Evolutionary conservation across 2,329 filamentous ascomycete species (phyloP).

Genomic region (Fonsecaea nubica): DNA sequence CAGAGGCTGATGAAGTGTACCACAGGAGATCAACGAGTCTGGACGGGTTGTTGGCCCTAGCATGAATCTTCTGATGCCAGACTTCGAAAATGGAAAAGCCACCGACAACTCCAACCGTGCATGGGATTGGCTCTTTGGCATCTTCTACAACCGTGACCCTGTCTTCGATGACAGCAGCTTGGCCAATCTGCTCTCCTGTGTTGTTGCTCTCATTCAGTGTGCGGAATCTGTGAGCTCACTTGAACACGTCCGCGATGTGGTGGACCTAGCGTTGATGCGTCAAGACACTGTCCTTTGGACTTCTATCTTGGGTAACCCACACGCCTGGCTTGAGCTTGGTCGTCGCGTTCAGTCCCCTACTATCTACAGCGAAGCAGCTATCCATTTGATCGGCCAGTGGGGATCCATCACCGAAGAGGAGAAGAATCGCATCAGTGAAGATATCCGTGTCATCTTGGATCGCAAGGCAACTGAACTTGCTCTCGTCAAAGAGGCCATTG

Average conservation of each 20-base stretch:
- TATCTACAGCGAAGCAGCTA: slow-evolving; percentile 46
- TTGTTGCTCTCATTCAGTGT: slow-evolving; percentile 51
- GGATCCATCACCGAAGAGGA: slow-evolving; percentile 34
- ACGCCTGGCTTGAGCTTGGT: slow-evolving; percentile 55
- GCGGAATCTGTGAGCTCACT: slow-evolving; percentile 56
- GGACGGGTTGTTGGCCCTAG: slow-evolving; percentile 40
- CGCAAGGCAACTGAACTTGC: slow-evolving; percentile 41
- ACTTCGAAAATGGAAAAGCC: slow-evolving; percentile 48
- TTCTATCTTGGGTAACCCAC: slow-evolving; percentile 52
- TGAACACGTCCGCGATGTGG: slow-evolving; percentile 50
- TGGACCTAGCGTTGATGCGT: slow-evolving; percentile 57
- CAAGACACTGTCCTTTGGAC: slow-evolving; percentile 56
- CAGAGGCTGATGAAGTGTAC: slow-evolving; percentile 4
- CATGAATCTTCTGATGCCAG: slow-evolving; percentile 31
- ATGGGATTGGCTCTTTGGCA: slow-evolving; percentile 55
- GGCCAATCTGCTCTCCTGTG: slow-evolving; percentile 48
- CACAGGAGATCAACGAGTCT: slow-evolving; percentile 46
- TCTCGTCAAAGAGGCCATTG: slow-evolving; percentile 41
- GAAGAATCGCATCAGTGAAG: slow-evolving; percentile 34
- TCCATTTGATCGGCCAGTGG: slow-evolving; percentile 46
- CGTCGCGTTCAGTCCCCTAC: slow-evolving; percentile 54
- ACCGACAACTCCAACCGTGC: slow-evolving; percentile 39
- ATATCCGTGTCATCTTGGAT: slow-evolving; percentile 39
- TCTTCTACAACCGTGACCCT: slow-evolving; percentile 55
- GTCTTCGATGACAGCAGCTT: slow-evolving; percentile 51